Conservation (phyloP, 176 grass and related monocot species). For the Oryza punctata region DNA sequence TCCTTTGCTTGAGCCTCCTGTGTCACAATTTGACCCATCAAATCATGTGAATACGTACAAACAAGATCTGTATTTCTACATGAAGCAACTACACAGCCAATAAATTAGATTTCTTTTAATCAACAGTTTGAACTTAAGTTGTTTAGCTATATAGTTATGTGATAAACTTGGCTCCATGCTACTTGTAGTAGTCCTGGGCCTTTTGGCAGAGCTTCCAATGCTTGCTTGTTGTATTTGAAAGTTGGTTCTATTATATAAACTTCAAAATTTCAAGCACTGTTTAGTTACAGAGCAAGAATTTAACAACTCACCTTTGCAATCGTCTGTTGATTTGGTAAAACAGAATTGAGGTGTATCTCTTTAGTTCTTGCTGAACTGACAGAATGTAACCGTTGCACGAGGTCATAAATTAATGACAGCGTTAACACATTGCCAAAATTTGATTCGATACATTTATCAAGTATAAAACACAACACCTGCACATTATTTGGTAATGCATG, state of each 20-base stretch:
- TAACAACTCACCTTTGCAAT: neutral
- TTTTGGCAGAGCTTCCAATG: neutral
- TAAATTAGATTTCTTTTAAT: too few species aligned
- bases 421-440: neutral
- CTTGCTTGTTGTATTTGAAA: neutral
- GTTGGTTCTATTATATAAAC: too few species aligned
- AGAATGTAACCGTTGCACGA: neutral
- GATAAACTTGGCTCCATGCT: neutral
- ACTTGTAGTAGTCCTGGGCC: neutral
- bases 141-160: neutral
- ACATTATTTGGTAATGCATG: too few species aligned
- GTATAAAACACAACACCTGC: neutral
- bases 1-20: neutral
- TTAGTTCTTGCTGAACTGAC: neutral
- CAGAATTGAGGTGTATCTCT: too few species aligned
- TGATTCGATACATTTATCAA: neutral
- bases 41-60: neutral
- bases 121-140: neutral
- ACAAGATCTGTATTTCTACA: neutral
- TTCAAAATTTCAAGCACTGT: neutral
- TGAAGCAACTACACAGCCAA: too few species aligned
- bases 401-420: neutral
- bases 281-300: neutral
- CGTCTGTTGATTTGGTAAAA: neutral
- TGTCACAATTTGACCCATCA: neutral